Evolutionary conservation across 495 filamentous ascomycete species (phyloP).

Genomic region (Aspergillus avenaceus): DNA sequence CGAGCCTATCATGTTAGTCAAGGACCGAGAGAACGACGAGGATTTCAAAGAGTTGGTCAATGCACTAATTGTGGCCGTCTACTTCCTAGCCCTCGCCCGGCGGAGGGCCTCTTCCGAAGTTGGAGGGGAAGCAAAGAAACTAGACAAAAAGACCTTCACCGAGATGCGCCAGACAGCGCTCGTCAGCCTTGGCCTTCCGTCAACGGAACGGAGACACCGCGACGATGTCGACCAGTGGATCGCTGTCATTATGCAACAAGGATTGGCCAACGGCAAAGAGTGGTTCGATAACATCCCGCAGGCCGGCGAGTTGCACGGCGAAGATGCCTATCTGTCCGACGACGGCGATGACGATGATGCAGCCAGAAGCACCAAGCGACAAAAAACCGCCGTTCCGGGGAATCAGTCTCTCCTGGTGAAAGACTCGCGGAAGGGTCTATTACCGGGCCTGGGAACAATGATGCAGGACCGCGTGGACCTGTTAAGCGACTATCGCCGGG

Average conservation of each 20-base stretch:
- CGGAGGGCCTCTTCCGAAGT: constrained; percentile 26
- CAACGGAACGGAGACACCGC: constrained; percentile 32
- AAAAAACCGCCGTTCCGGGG: constrained; percentile 6
- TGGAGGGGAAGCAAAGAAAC: constrained; percentile 27
- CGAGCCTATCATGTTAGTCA: constrained; percentile 30
- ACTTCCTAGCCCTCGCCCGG: constrained; percentile 55
- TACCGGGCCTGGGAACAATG: constrained; percentile 69
- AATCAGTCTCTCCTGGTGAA: constrained; percentile 1
- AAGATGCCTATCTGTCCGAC: constrained; percentile 25
- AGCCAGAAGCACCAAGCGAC: constrained; percentile 14
- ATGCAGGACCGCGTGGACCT: constrained; percentile 82
- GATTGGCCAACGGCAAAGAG: constrained; percentile 60
- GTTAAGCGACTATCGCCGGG: constrained; percentile 62
- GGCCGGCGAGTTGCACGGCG: constrained; percentile 36
- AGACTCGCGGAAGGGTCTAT: constrained; percentile 32
- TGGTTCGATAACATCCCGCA: constrained; percentile 60
- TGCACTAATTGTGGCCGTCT: constrained; percentile 59
- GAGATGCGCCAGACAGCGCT: constrained; percentile 48
- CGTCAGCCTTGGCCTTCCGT: constrained; percentile 32
- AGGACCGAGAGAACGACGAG: constrained; percentile 28
- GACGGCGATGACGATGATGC: constrained; percentile 36
- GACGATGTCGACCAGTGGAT: constrained; percentile 60
- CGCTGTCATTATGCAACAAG: constrained; percentile 48
- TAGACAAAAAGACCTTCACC: constrained; percentile 45
- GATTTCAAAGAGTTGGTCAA: constrained; percentile 40